Base-by-base conservation (phyloP, 2,329 filamentous ascomycete species). In the Colletotrichum tropicale region DNA sequence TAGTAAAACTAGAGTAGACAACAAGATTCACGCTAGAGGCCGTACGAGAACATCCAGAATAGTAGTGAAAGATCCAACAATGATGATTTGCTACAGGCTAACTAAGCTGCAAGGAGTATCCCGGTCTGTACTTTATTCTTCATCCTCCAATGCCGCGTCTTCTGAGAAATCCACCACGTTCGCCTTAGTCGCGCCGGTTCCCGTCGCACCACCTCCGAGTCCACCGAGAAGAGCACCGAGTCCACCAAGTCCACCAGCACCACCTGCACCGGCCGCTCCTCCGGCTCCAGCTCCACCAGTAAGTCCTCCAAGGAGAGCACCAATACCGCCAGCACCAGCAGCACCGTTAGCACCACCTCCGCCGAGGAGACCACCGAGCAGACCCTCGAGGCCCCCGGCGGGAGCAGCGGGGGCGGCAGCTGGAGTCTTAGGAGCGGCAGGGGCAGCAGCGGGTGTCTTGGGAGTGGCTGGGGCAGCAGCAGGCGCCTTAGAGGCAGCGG, bases 51-150 rank as follows among this genome's bases (percentile, higher is more conserved):
- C 8, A 26, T 12, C 6, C 38, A 6, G 6, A 9, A 6, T 15
- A 3, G 4, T 24, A 13, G 4, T 43, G 71, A 74, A 58, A 66
- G 68, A 67, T 36, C 55, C 55, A 64, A 61, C 69, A 60, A 60
- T 72, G 62, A 73, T 68, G 64, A 73, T 73, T 75, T 73, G 70
- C 73, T 52, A 73, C 34, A 73, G 58, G 58, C 62, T 73, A 69
- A 75, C 62, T 58, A 68, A 75, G 34, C 64, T 65, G 48, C 70
- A 73, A 68, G 56, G 55, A 73, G 58, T 65, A 75, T 68, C 58
- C 70, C 48, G 28, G n/a, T 65, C 56, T 60, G 56, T 73, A 65
- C 9, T 38, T 72, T 65, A 73, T 69, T 73, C 18, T n/a, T 64
- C 52, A 28, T 67, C 69, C 62, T 56, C 58, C 67, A 38, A 60